Evolutionary conservation across 2,329 filamentous ascomycete species (phyloP).

Genomic region (Fusarium xylarioides): DNA sequence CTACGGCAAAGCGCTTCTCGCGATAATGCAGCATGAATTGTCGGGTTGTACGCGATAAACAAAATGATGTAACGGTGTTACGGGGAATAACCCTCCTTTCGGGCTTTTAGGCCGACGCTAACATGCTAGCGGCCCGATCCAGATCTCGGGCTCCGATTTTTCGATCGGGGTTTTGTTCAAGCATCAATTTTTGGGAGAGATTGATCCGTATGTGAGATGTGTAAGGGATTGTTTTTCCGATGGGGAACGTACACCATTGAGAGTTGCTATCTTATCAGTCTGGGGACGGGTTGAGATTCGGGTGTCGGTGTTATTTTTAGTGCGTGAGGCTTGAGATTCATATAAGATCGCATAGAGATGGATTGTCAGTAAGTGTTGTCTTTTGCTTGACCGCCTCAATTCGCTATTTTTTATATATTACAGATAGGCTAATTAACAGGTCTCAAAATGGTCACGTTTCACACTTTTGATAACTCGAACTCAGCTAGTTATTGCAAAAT

Average conservation of each 20-base stretch:
- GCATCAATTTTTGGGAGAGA: neutral
- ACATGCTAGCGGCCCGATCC: slow-evolving; percentile 11
- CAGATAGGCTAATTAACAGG: no score
- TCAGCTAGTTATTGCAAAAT: fast-evolving
- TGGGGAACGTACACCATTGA: fast-evolving
- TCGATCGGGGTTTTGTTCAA: neutral
- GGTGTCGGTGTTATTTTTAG: neutral
- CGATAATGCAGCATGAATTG: neutral
- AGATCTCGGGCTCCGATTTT: slow-evolving; percentile 2
- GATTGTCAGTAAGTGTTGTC: no score
- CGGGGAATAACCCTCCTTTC: neutral
- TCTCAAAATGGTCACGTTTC: no score
- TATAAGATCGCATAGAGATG: neutral
- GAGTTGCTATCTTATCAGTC: neutral
- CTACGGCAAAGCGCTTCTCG: neutral
- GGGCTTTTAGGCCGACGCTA: neutral
- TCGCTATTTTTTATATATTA: no score
- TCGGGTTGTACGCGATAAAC: neutral
- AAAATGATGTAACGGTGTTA: neutral
- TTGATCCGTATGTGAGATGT: neutral
- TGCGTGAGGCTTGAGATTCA: neutral
- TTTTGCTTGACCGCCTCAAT: no score
- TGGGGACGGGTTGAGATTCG: neutral
- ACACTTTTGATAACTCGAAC: fast-evolving
- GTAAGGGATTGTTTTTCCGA: neutral